Evolutionary conservation across 2,329 filamentous ascomycete genomes (phyloP).

Genomic region (Aspergillus piperis): DNA sequence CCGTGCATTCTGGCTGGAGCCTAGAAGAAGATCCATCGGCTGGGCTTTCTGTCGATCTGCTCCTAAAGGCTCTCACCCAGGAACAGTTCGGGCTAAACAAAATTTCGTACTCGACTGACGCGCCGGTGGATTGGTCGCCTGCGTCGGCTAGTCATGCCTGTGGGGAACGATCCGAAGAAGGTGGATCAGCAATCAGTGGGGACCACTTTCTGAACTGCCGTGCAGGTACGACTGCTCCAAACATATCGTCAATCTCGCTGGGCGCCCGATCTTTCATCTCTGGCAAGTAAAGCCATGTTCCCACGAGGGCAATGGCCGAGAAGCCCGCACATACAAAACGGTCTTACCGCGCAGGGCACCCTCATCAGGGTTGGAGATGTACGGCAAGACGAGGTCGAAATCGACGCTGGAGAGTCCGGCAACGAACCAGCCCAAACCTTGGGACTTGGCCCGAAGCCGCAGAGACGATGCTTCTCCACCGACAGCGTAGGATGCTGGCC

Average conservation of each 20-base stretch:
- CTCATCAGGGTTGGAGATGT: constrained; percentile 53
- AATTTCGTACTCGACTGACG: not conserved
- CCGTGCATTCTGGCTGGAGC: too few species aligned
- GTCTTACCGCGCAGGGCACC: constrained; percentile 45
- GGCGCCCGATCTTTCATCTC: constrained; percentile 56
- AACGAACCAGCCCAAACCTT: constrained; percentile 45
- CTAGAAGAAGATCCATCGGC: too few species aligned
- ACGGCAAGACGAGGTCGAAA: constrained; percentile 53
- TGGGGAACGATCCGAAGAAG: not conserved
- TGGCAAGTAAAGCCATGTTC: constrained; percentile 52
- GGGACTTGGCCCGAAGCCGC: constrained; percentile 41
- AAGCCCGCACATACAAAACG: constrained; percentile 43
- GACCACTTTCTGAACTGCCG: constrained; percentile 30
- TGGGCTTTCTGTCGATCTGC: too few species aligned
- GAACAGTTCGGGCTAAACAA: not conserved
- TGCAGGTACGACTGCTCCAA: constrained; percentile 26
- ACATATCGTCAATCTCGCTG: constrained; percentile 51
- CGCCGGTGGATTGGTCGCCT: not conserved
- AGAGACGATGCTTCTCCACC: constrained; percentile 39
- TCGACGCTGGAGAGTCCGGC: constrained; percentile 45
- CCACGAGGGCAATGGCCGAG: constrained; percentile 30
- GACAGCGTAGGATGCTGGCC: constrained; percentile 42
- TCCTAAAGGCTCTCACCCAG: not conserved
- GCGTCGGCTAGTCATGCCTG: not conserved
- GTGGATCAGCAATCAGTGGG: not conserved